Conservation (phyloP, 179 eudicot genomes). For the Heliamphora pulchella region DNA sequence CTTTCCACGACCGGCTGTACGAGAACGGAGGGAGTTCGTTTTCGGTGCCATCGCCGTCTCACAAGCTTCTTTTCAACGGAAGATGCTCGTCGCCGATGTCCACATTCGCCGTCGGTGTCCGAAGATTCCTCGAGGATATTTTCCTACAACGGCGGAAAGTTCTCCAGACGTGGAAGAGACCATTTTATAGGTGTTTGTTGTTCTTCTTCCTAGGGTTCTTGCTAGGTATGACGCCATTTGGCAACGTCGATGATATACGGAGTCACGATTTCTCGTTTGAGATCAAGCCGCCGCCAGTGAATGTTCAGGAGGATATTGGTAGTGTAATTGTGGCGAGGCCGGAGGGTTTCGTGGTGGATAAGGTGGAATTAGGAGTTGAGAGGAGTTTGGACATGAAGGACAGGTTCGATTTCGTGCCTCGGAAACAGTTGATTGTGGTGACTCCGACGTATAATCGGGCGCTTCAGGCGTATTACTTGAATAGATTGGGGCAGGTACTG, state of each 20-base stretch:
- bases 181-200: slow-evolving; percentile 43
- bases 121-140: slow-evolving; percentile 32
- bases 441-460: slow-evolving; percentile 79
- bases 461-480: slow-evolving; percentile 62
- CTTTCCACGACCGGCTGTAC: slow-evolving; percentile 51
- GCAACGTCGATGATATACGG: slow-evolving; percentile 34
- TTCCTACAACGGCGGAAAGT: slow-evolving; percentile 23
- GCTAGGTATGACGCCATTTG: slow-evolving; percentile 58
- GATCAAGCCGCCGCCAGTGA: slow-evolving; percentile 23
- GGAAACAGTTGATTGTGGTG: slow-evolving; percentile 63
- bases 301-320: slow-evolving; percentile 19
- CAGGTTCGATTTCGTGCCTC: slow-evolving; percentile 33
- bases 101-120: slow-evolving; percentile 18
- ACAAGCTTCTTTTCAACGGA: slow-evolving; percentile 29
- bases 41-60: slow-evolving; percentile 40
- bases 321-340: slow-evolving; percentile 15
- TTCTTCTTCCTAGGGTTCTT: slow-evolving; percentile 62
- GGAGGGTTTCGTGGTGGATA: slow-evolving; percentile 22
- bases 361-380: slow-evolving; percentile 26
- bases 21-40: slow-evolving; percentile 51
- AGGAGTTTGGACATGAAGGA: slow-evolving; percentile 19
- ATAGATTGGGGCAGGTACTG: slow-evolving; percentile 67
- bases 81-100: slow-evolving; percentile 26
- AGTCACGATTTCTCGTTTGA: slow-evolving; percentile 46
- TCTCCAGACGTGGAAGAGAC: slow-evolving; percentile 40